A percentile compares a stretch with the other conserved stretches of the same genome.
phyloP scores from a whole-genome alignment of 2,329 filamentous ascomycete genomes.

The Curvularia lunata region DNA sequence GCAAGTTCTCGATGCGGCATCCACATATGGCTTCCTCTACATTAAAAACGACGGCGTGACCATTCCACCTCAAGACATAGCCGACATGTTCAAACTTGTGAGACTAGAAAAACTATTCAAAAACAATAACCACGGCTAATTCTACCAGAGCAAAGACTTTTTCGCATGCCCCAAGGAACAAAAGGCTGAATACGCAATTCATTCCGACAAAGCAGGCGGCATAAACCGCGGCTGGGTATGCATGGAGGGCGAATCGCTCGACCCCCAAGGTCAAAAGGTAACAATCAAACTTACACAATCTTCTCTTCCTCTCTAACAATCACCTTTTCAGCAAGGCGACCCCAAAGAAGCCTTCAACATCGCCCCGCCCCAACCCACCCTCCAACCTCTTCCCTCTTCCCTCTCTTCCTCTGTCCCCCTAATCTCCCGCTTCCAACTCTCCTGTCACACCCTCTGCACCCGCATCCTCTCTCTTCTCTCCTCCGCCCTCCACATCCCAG shows the following conservation, averaged over 20 bases:
- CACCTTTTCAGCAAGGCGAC: conserved; percentile 69
- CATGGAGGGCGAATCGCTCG: conserved; percentile 87
- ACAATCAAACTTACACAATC: background rate
- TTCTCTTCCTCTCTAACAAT: background rate
- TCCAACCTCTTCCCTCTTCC: conserved; percentile 75
- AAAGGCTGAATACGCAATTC: conserved; percentile 77
- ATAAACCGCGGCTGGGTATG: conserved; percentile 88
- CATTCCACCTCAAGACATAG: conserved; percentile 70
- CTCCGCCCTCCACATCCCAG: conserved; percentile 68
- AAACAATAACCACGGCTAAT: background rate
- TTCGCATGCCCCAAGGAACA: conserved; percentile 74
- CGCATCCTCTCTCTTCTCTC: conserved; percentile 79
- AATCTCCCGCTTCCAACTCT: conserved; percentile 69
- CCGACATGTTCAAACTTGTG: conserved; percentile 77
- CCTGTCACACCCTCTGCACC: conserved; percentile 75
- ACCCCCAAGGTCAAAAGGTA: conserved; percentile 81
- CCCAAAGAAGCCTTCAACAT: conserved; percentile 89
- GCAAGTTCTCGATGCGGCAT: conserved; percentile 77
- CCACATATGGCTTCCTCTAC: conserved; percentile 87
- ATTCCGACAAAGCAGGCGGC: conserved; percentile 59
- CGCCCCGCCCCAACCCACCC: conserved; percentile 69
- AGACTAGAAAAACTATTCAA: conserved; percentile 13
- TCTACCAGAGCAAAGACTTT: conserved; percentile 68
- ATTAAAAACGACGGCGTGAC: conserved; percentile 75
- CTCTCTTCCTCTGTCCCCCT: conserved; percentile 66